These are phyloP conservation scores for Saksenaea oblongispora DNA, from an alignment of 371 early-diverging fungal species.

Conservation along the genomic window DNA sequence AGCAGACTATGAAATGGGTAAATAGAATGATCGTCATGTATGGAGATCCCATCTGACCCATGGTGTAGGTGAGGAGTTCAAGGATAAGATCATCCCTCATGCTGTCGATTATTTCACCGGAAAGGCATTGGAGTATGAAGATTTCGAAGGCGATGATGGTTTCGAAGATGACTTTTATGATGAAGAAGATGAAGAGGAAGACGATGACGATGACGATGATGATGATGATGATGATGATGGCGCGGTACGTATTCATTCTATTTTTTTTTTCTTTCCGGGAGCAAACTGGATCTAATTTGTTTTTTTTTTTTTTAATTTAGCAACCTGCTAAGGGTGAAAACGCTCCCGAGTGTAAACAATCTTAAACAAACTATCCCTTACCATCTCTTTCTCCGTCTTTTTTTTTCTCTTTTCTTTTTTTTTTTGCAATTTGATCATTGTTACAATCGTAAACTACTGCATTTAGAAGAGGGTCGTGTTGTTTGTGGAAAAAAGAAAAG, in stretches of 20 bases:
- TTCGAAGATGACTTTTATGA: constrained; percentile 70
- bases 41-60: too few relatives aligned
- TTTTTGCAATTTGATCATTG: background rate
- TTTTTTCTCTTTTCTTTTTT: background rate
- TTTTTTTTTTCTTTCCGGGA: background rate
- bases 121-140: constrained; percentile 85
- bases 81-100: constrained; percentile 92
- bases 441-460: background rate
- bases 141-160: constrained; percentile 68
- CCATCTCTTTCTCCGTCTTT: too few relatives aligned
- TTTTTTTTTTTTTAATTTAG: constrained; percentile 12
- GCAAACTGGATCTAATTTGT: background rate
- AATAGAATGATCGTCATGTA: too few relatives aligned
- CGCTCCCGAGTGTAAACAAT: constrained; percentile 68
- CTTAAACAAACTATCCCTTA: constrained; percentile 21
- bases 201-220: constrained; percentile 54
- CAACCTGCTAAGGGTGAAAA: constrained; percentile 54
- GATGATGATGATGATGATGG: constrained; percentile 58
- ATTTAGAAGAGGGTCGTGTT: background rate
- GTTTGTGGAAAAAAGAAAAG: background rate
- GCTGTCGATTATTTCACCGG: constrained; percentile 99
- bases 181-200: constrained; percentile 69
- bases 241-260: constrained; percentile 45
- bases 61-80: constrained; percentile 78
- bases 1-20: constrained; percentile 91